Base-by-base conservation (phyloP, 768 basidiomycete species). In the Mrakia blollopis region DNA sequence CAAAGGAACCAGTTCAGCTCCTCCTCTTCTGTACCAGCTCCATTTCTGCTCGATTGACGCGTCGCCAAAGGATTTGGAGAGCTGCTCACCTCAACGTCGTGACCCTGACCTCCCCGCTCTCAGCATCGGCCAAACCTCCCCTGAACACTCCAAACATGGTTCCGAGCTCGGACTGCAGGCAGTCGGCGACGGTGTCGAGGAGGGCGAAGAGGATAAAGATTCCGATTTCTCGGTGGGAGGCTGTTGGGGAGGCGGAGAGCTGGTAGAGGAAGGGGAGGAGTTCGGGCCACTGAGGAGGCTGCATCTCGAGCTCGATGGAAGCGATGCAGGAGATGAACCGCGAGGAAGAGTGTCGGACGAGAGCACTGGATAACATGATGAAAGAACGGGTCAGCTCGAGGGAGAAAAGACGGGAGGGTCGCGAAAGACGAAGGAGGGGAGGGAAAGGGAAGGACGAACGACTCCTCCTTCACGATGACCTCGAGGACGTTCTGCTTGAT, bases 311-410 rank as follows among this genome's bases (percentile, higher is more conserved):
- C 83, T 99, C 97, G 82, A 94, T 88, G 74, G 89, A 88, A 28
- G 95, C 96, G 84, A 98, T 91, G 77, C 93, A 91, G 61, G 96
- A 92, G 79, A 98, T 89, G 76, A 96, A 91, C 67, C 97, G 92
- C 32, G 96, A 92, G 67, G 91, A 89, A 14, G 95, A 92, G 83
- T 98, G 93, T 75, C 94, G 92, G 72, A 97, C 94, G 79, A 94
- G 89, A 76, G 91, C 89, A 80, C 94, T 98, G 82, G 3, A 74
- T 74, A 79, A 2, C 39, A 30, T 4, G 25, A 13, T n/a, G 23
- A 30, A 57, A 21, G 21, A 37, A 71, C 41, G 28, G 18, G 16
- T 67, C 69, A 78, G 79, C 37, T 54, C n/a, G 25, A 8, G 14
- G 35, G 65, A 47, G 32, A 37, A 30, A 21, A 11, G 30, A 1